phyloP scores from a whole-genome alignment of 257 asterid genomes.

The Echites panduratus region DNA sequence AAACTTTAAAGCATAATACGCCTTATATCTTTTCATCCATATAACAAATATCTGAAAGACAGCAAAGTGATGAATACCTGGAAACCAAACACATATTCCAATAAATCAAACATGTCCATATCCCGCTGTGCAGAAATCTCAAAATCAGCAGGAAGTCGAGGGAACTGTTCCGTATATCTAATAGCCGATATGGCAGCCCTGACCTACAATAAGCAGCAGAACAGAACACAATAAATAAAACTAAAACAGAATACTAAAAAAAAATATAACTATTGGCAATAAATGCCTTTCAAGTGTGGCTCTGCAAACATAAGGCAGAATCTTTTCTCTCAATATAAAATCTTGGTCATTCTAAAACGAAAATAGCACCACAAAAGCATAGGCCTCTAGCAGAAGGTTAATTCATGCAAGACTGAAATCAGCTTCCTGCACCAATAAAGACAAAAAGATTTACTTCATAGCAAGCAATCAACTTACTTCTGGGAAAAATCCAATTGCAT shows the following conservation, averaged over 20 bases:
- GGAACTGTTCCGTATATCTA: slow-evolving; percentile 69
- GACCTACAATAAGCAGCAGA: slow-evolving; percentile 43
- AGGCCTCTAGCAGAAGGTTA: neutral
- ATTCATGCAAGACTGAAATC: neutral
- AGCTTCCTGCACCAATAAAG: neutral
- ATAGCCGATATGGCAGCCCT: slow-evolving; percentile 82
- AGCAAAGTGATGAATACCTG: slow-evolving; percentile 41
- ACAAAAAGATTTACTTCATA: neutral
- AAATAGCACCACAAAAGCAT: neutral
- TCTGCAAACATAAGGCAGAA: neutral
- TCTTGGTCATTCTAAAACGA: neutral
- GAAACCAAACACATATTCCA: slow-evolving; percentile 88
- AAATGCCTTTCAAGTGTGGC: slow-evolving; percentile 9
- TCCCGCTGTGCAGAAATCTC: slow-evolving; percentile 61
- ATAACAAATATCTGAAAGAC: neutral
- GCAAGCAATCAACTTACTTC: slow-evolving; percentile 50
- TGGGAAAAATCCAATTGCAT: slow-evolving; percentile 83
- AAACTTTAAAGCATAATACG: too few species aligned
- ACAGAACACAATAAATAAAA: slow-evolving; percentile 1
- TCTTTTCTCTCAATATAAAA: neutral
- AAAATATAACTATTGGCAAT: neutral
- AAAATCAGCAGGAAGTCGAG: slow-evolving; percentile 70
- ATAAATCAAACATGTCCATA: slow-evolving; percentile 89
- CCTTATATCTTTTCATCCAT: neutral
- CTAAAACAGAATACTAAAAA: slow-evolving; percentile 1